These are phyloP conservation scores for Dissophora ornata DNA, from an alignment of 192 early-diverging fungal genomes.

Conservation along the genomic window DNA sequence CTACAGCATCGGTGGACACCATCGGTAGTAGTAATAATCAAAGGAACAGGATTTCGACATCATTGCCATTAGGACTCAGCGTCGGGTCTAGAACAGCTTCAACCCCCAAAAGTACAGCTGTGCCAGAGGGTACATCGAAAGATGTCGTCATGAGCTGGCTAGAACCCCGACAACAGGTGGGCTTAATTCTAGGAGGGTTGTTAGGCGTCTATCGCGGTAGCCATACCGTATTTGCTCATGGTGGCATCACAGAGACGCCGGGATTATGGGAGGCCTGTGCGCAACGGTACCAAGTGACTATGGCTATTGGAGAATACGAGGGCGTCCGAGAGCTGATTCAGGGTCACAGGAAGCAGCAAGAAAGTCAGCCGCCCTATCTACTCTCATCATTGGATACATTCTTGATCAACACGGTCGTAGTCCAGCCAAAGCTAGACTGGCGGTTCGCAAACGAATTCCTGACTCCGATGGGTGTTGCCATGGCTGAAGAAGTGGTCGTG, in stretches of 20 bases:
- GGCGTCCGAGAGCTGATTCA: constrained; percentile 26
- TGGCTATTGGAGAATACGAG: constrained; percentile 38
- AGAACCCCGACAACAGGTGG: constrained; percentile 87
- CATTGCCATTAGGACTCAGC: constrained; percentile 1
- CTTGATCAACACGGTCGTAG: constrained; percentile 69
- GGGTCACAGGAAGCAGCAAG: not conserved
- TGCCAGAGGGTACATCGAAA: not conserved
- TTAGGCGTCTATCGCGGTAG: constrained; percentile 76
- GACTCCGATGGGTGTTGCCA: constrained; percentile 37
- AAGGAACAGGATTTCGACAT: not conserved
- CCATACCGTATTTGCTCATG: constrained; percentile 70
- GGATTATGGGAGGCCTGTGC: constrained; percentile 73
- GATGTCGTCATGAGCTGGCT: constrained; percentile 72
- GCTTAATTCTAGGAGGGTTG: constrained; percentile 72
- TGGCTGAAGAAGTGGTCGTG: constrained; percentile 61
- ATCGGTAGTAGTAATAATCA: not conserved
- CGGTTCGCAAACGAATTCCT: constrained; percentile 42
- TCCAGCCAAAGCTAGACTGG: constrained; percentile 62
- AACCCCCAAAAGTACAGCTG: no score
- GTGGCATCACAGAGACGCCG: constrained; percentile 64
- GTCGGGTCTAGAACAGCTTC: not conserved
- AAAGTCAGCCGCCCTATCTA: not conserved
- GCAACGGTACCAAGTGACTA: constrained; percentile 57
- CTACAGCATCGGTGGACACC: not conserved
- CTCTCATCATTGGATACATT: constrained; percentile 49